Base-by-base conservation (phyloP, 176 grass and related monocot genomes). In the Carex littledalei region DNA sequence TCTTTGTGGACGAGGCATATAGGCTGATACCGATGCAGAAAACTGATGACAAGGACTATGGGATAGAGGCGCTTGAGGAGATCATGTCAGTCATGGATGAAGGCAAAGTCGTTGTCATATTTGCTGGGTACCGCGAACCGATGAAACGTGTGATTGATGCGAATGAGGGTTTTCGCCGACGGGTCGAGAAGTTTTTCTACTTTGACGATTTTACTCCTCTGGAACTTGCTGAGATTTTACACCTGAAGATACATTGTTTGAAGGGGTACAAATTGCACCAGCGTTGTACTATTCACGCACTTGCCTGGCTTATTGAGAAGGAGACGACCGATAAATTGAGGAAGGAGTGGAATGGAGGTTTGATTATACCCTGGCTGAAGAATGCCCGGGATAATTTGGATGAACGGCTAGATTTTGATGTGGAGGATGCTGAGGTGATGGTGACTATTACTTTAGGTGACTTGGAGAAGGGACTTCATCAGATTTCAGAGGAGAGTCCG, bases 61-160 rank as follows among this genome's bases (percentile, higher is more conserved):
- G 96, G 81, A 66, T 99, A 82, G 96, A 99, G 84, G 96, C 96
- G 55, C 75, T 99, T 84, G 96, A 99, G 90, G 96, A 99, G 85
- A 99, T 99, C 67, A 99, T 99, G 93, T 95, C 93, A 16, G 88
- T 99, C 39, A 99, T 99, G 96, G 96, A 99, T 78, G 88, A 86
- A 84, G 91, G 90, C 29, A 99, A 95, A 84, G 68, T 99, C 35
- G 90, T 94, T 32, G 88, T 99, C 57, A 86, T 99, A 88, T 99
- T 99, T 88, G 93, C 93, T 37, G 96, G 96, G 34, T 99, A 99
- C 84, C 91, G 79, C 14, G 87, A 99, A 76, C 96, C 90, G 50
- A 99, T 99, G 96, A 95, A 94, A 83, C 96, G 90, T 35, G 87
- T 99, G 76, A 99, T 99, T 7, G 14, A 89, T 26, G 94, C 96